Evolutionary conservation across 108 stramenopile species (phyloP).

Genomic region (Fragilaria radians): DNA sequence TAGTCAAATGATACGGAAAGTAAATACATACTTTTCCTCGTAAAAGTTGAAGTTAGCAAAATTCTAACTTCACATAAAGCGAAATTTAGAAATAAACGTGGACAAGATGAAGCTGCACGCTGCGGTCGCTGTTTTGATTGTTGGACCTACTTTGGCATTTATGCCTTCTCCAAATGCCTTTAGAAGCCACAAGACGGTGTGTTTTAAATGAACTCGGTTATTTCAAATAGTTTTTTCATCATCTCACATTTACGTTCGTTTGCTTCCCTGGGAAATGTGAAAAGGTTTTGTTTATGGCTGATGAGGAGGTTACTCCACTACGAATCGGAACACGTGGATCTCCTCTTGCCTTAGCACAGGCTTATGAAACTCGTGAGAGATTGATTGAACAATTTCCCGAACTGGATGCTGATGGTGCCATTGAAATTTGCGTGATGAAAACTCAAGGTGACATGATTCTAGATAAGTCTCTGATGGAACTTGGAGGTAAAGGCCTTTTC

Average conservation of each 20-base stretch:
- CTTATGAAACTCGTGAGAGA: slow-evolving; percentile 90
- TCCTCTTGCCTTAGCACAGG: slow-evolving; percentile 97
- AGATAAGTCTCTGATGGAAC: slow-evolving; percentile 98
- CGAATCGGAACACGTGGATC: slow-evolving; percentile 98
- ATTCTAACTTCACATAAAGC: neutral
- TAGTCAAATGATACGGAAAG: no score
- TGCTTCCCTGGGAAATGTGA: no score
- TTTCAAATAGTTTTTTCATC: neutral
- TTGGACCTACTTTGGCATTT: slow-evolving; percentile 54
- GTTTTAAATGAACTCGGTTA: slow-evolving; percentile 3
- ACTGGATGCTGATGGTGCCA: slow-evolving; percentile 87
- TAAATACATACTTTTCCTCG: neutral
- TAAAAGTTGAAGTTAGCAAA: slow-evolving; percentile 2
- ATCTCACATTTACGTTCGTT: slow-evolving; percentile 1
- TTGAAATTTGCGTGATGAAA: slow-evolving; percentile 98
- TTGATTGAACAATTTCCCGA: slow-evolving; percentile 91
- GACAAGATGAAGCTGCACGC: slow-evolving; percentile 58
- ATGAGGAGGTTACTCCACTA: slow-evolving; percentile 52
- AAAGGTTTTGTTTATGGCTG: slow-evolving; percentile 73
- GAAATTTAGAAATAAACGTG: neutral
- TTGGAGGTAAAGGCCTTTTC: slow-evolving; percentile 99
- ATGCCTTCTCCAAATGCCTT: slow-evolving; percentile 33
- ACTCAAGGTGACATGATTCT: slow-evolving; percentile 99
- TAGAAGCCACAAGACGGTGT: slow-evolving; percentile 21
- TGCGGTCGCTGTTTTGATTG: slow-evolving; percentile 34